Evolutionary conservation across 768 basidiomycete genomes (phyloP).

Genomic region (Cytidiella melzeri): DNA sequence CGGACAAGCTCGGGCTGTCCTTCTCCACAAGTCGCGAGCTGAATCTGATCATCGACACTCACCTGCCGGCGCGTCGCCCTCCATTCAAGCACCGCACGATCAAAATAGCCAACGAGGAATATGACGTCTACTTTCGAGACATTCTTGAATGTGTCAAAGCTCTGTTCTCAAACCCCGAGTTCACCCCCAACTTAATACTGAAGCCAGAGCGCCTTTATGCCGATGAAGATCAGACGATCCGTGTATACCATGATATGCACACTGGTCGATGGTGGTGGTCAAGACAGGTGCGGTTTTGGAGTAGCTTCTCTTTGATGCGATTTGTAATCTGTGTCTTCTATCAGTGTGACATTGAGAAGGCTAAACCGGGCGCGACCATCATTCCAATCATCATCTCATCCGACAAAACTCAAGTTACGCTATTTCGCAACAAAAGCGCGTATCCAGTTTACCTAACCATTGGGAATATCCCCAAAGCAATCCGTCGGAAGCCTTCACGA

Average conservation of each 20-base stretch:
- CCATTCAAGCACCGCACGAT: slow-evolving; percentile 24
- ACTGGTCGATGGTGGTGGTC: slow-evolving; percentile 26
- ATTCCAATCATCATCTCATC: slow-evolving; percentile 8
- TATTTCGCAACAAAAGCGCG: slow-evolving; percentile 14
- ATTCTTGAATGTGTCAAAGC: slow-evolving; percentile 29
- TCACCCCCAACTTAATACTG: slow-evolving; percentile 3
- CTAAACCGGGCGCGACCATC: slow-evolving; percentile 6
- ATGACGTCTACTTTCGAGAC: slow-evolving; percentile 30
- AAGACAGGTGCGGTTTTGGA: slow-evolving; percentile 17
- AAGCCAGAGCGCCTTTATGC: slow-evolving; percentile 2
- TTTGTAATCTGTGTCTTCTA: no score
- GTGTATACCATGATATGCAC: slow-evolving; percentile 12
- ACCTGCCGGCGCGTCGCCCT: slow-evolving; percentile 23
- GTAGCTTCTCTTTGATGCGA: no score
- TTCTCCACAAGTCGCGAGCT: slow-evolving; percentile 26
- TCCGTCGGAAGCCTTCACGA: slow-evolving; percentile 13
- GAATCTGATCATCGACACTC: slow-evolving; percentile 29
- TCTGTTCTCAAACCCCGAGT: slow-evolving; percentile 10
- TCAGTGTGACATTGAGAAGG: neutral
- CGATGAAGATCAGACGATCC: neutral
- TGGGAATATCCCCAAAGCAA: slow-evolving; percentile 14
- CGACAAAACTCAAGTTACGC: slow-evolving; percentile 13
- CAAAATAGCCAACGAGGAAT: slow-evolving; percentile 23
- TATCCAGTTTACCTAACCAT: slow-evolving; percentile 16
- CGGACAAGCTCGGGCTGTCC: slow-evolving; percentile 26